These are phyloP conservation scores for Rhododendron kiyosumense DNA, from an alignment of 148 eudicot genomes.

Conservation along the genomic window DNA sequence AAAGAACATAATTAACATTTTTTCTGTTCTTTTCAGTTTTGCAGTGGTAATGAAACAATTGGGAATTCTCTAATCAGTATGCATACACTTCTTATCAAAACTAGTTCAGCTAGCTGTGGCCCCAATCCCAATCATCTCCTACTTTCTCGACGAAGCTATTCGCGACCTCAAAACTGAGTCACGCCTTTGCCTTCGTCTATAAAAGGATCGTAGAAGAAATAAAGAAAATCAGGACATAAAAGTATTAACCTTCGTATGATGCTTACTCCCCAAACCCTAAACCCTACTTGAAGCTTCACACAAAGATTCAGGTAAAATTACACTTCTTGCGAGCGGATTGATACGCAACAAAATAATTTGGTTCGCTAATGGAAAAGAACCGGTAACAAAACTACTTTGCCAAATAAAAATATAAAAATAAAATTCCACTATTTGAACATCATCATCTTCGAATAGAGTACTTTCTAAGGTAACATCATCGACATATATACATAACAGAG, in stretches of 20 bases:
- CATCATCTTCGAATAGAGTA: not conserved
- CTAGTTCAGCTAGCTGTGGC: not conserved
- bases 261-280: not conserved
- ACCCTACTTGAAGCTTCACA: not conserved
- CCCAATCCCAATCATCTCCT: not conserved
- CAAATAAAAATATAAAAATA: not conserved
- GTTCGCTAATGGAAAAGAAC: not conserved
- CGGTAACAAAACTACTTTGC: not conserved
- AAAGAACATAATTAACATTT: not conserved
- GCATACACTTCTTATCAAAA: not conserved
- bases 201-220: not conserved
- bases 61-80: not conserved
- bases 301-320: not conserved
- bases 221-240: not conserved
- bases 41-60: not conserved
- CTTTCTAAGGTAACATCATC: not conserved
- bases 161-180: not conserved
- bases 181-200: not conserved
- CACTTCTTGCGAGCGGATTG: not conserved
- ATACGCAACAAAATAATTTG: not conserved
- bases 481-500: no score
- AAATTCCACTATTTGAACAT: not conserved
- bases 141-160: not conserved
- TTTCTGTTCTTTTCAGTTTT: not conserved
- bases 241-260: not conserved